Evolutionary conservation across 2,329 filamentous ascomycete genomes (phyloP), one percentile per base, ranked within the genome.

Genomic region (Metarhizium album): DNA sequence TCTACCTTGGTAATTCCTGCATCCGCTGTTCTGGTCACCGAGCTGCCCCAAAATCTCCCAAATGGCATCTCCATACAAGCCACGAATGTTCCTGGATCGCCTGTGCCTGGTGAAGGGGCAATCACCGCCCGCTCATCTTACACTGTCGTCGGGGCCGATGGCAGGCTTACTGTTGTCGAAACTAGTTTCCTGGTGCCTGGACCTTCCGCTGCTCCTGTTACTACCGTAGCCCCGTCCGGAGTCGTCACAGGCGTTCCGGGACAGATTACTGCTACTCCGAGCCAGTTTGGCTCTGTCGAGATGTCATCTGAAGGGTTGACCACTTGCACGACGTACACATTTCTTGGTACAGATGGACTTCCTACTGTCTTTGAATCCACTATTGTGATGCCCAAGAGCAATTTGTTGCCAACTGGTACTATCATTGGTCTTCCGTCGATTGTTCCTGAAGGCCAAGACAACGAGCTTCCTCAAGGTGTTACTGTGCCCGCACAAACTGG

Each of bases 361-460:
- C 58, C 62, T 27, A 67, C 63, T 2, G 47, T 62, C 24, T 50
- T 64, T 7, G 62, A 67, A 20, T 59, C 65, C 8, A 68, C 65
- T 2, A 57, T 64, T 50, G 52, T 61, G 9, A 47, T 65, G 35
- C 57, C 60, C 23, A 53, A 53, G 20, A 61, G 53, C 45, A 54
- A 52, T 47, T 52, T 23, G 22, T 46, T 57, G 31, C 58, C 62
- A 14, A 50, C 61, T 2, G 59, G 45, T 2, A 52, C 49, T 35
- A 46, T n/a, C 16, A 35, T 53, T 23, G 56, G 50, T 14, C 42
- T 55, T 13, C 55, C 59, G 13, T 55, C 59, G 27, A 24, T 52
- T 8, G 46, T 57, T 46, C 52, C 55, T 38, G 52, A 50, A 38
- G 55, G 42, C 33, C 40, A 37, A 27, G 52, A 55, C 13, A 38